These are phyloP conservation scores for Fusarium sp. DNA, from an alignment of 2,329 filamentous ascomycete species.

Conservation along the genomic window DNA sequence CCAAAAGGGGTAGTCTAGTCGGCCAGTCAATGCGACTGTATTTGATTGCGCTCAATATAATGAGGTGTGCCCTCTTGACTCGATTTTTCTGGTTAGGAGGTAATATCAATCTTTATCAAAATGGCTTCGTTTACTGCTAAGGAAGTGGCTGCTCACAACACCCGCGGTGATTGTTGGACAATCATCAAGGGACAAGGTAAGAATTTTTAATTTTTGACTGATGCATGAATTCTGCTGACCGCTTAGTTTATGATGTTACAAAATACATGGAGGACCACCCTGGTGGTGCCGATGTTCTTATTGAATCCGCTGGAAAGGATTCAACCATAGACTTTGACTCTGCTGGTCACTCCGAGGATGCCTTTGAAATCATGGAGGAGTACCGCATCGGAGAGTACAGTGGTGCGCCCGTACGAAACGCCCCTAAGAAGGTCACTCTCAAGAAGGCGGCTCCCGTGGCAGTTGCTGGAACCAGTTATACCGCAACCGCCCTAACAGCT, in stretches of 20 bases:
- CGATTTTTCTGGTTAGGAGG: neutral
- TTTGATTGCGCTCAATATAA: slow-evolving; percentile 29
- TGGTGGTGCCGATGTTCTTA: slow-evolving; percentile 80
- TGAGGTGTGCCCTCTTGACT: neutral
- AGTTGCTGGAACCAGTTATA: neutral
- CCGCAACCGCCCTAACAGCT: slow-evolving; percentile 13
- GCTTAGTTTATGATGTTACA: slow-evolving; percentile 67
- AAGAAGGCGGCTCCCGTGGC: slow-evolving; percentile 32
- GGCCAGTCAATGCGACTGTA: slow-evolving; percentile 3
- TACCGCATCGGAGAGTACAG: slow-evolving; percentile 54
- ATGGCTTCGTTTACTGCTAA: slow-evolving; percentile 47
- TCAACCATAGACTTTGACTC: slow-evolving; percentile 85
- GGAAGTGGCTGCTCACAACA: slow-evolving; percentile 63
- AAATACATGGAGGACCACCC: slow-evolving; percentile 70
- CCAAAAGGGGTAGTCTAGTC: slow-evolving; percentile 6
- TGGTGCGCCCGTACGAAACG: slow-evolving; percentile 37
- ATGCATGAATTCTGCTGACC: neutral
- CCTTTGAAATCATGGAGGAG: slow-evolving; percentile 55
- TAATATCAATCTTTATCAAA: neutral
- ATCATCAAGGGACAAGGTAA: slow-evolving; percentile 66
- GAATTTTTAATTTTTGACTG: slow-evolving; percentile 34
- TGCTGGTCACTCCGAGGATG: slow-evolving; percentile 80
- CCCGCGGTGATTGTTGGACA: slow-evolving; percentile 62
- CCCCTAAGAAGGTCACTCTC: slow-evolving; percentile 27
- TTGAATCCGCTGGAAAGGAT: slow-evolving; percentile 82